Evolutionary conservation across 352 stramenopile species (phyloP).

Genomic region (Pythium coloratum): DNA sequence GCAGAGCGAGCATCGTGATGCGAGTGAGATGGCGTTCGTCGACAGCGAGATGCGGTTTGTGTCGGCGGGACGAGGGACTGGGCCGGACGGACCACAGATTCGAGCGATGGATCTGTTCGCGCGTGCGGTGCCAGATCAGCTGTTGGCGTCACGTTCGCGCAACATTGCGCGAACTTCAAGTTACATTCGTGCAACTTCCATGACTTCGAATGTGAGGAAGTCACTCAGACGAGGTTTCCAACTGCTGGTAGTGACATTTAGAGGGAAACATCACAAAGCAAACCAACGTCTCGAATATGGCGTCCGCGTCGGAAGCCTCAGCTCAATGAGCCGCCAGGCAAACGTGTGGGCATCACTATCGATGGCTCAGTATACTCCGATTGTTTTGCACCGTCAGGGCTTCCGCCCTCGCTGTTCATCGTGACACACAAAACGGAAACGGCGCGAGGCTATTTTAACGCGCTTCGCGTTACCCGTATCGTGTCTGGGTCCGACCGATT

Average conservation of each 20-base stretch:
- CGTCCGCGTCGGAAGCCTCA: too few relatives aligned
- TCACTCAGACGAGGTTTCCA: background rate
- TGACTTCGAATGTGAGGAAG: background rate
- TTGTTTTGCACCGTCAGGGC: background rate
- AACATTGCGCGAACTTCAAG: slow-evolving; percentile 18
- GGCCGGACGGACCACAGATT: background rate
- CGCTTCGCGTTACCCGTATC: background rate
- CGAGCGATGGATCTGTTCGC: background rate
- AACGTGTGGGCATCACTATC: too few relatives aligned
- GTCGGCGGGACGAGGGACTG: background rate
- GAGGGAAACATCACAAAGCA: background rate
- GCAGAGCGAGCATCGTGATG: slow-evolving; percentile 22
- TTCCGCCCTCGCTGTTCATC: background rate
- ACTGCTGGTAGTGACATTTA: background rate
- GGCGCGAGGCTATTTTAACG: slow-evolving; percentile 2
- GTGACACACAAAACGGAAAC: background rate
- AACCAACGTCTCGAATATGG: background rate
- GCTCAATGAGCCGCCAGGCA: too few relatives aligned
- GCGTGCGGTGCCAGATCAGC: slow-evolving; percentile 6
- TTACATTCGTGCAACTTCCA: slow-evolving; percentile 16
- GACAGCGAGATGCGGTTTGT: slow-evolving; percentile 2
- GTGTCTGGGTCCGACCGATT: too few relatives aligned
- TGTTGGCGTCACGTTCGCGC: slow-evolving; percentile 12
- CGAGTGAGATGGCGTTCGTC: slow-evolving; percentile 4
- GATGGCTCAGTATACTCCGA: background rate